Conservation (phyloP, 2,329 filamentous ascomycete genomes). For the Diaporthe sp. region DNA sequence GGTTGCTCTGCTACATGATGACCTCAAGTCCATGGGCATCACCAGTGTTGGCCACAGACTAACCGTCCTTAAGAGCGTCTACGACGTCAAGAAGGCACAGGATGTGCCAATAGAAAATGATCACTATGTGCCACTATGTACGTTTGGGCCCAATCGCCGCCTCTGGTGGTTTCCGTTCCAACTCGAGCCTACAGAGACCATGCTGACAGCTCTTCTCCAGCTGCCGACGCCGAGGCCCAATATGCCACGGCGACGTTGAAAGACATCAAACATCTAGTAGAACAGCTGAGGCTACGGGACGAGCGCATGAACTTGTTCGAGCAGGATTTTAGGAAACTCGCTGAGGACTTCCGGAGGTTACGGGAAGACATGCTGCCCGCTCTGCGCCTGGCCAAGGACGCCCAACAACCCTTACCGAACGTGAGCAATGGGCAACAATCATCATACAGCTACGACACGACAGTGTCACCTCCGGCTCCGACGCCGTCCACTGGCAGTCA, state of each 20-base stretch:
- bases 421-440: slow-evolving; percentile 55
- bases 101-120: slow-evolving; percentile 92
- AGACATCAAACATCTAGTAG: slow-evolving; percentile 91
- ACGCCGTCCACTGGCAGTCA: slow-evolving; percentile 66
- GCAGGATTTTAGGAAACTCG: slow-evolving; percentile 84
- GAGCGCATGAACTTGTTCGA: slow-evolving; percentile 90
- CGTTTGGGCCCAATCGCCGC: slow-evolving; percentile 54
- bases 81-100: slow-evolving; percentile 95
- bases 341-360: slow-evolving; percentile 89
- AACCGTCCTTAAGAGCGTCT: slow-evolving; percentile 95
- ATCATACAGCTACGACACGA: slow-evolving; percentile 66
- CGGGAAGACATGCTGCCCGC: slow-evolving; percentile 93
- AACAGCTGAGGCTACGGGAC: slow-evolving; percentile 90
- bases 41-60: slow-evolving; percentile 93
- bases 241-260: slow-evolving; percentile 92
- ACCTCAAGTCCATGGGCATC: slow-evolving; percentile 95
- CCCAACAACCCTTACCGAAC: slow-evolving; percentile 85
- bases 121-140: slow-evolving; percentile 94
- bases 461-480: slow-evolving; percentile 69
- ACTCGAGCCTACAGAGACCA: slow-evolving; percentile 26
- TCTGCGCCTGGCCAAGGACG: slow-evolving; percentile 91
- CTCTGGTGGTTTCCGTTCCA: neutral
- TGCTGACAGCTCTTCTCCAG: slow-evolving; percentile 60
- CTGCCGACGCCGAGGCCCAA: slow-evolving; percentile 88
- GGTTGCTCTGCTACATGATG: slow-evolving; percentile 89